These are phyloP conservation scores for Poa pratensis DNA, from an alignment of 176 grass and related monocot genomes.

Conservation along the genomic window DNA sequence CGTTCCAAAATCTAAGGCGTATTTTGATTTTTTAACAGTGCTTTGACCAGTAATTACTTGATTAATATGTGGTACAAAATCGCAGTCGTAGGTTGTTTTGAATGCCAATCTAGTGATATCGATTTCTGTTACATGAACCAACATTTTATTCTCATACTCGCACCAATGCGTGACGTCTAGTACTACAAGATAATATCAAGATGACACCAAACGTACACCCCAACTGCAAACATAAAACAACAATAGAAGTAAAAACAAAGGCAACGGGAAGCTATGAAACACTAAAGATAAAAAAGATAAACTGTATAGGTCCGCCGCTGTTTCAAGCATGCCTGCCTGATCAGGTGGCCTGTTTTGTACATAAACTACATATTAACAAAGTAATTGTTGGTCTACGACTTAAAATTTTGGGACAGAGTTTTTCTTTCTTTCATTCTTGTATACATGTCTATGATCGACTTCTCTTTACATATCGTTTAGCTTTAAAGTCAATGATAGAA, in stretches of 20 bases:
- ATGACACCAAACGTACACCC: not conserved
- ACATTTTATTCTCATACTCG: not conserved
- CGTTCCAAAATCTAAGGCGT: not conserved
- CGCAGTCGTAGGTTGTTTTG: not conserved
- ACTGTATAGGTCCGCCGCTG: not conserved
- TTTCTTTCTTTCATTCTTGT: too few relatives aligned
- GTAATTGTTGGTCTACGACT: not conserved
- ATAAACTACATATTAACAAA: conserved; percentile 17
- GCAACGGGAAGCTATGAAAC: conserved; percentile 5
- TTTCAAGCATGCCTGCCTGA: conserved; percentile 8
- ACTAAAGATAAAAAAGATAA: not conserved
- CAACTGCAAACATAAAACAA: not conserved
- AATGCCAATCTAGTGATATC: conserved; percentile 3
- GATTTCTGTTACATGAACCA: not conserved
- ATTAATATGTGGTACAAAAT: not conserved
- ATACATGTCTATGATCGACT: not conserved
- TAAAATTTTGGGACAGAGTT: not conserved
- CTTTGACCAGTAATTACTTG: not conserved
- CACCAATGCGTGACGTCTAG: not conserved
- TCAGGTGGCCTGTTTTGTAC: not conserved
- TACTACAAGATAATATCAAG: conserved; percentile 1
- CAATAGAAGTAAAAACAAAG: not conserved
- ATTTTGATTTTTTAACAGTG: not conserved
- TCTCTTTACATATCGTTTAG: conserved; percentile 6
- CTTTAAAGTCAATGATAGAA: not conserved